Evolutionary conservation across 1,284 basidiomycete species (phyloP).

Genomic region (Cryptococcus sp.): DNA sequence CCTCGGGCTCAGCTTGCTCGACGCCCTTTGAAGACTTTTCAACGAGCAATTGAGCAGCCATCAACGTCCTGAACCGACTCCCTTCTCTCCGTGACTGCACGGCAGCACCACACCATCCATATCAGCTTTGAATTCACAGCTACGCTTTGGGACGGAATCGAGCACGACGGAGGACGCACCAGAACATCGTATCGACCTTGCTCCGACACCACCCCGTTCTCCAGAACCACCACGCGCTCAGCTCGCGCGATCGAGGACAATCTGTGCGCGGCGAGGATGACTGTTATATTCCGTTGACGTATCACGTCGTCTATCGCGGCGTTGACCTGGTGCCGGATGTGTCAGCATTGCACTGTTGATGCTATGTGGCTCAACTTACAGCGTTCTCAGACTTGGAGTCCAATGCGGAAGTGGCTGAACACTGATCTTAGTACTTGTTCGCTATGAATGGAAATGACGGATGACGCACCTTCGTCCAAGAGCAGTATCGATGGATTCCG

Average conservation of each 20-base stretch:
- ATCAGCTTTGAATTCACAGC: neutral
- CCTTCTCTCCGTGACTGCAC: conserved; percentile 63
- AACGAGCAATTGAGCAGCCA: conserved; percentile 74
- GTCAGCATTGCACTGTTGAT: too few species aligned
- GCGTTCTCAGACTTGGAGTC: conserved; percentile 84
- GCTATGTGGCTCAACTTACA: conserved; percentile 54
- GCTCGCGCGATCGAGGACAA: conserved; percentile 80
- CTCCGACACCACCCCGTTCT: conserved; percentile 81
- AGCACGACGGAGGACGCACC: conserved; percentile 52
- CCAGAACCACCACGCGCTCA: conserved; percentile 81
- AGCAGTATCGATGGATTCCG: conserved; percentile 56
- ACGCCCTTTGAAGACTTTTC: conserved; percentile 32
- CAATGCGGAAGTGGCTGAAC: conserved; percentile 61
- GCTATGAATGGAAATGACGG: neutral
- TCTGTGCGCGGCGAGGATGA: conserved; percentile 85
- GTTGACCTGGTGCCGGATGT: conserved; percentile 56
- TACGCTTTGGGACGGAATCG: neutral
- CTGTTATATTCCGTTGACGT: conserved; percentile 72
- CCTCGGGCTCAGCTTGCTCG: conserved; percentile 8
- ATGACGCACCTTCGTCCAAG: conserved; percentile 54
- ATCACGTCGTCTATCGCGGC: conserved; percentile 86
- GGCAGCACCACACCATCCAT: neutral
- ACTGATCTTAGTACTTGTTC: conserved; percentile 1
- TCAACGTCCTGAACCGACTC: conserved; percentile 76
- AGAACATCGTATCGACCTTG: conserved; percentile 79